Conservation (phyloP, 1,139 yeast genomes). For the Geotrichum europaeum region DNA sequence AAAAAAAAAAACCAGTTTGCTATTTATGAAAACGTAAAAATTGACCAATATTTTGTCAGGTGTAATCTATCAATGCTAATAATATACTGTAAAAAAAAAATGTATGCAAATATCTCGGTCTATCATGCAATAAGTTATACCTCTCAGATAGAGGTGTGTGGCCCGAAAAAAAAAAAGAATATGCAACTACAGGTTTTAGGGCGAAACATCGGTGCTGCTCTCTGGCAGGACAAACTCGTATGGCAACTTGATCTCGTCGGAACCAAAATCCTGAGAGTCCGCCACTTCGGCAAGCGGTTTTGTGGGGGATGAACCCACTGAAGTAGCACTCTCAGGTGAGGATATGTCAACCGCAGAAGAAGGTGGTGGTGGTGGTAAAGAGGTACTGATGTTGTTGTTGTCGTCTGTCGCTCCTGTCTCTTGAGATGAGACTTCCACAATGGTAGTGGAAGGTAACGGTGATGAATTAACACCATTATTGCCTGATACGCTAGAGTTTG, state of each 20-base stretch:
- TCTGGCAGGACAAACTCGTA: background rate
- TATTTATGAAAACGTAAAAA: too few relatives aligned
- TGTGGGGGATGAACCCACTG: background rate
- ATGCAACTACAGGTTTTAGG: background rate
- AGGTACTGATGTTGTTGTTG: background rate
- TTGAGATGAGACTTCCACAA: background rate
- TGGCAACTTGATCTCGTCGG: background rate
- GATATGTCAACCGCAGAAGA: background rate
- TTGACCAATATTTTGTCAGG: too few relatives aligned
- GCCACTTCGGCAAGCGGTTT: background rate
- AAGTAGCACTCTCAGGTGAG: background rate
- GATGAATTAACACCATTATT: background rate
- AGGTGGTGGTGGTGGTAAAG: background rate
- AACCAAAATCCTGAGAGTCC: background rate
- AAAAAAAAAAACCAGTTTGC: constrained; percentile 1
- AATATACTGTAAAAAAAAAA: too few relatives aligned
- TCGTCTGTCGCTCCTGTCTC: background rate
- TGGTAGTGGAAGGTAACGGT: background rate
- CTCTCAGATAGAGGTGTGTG: too few relatives aligned
- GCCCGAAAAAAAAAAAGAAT: too few relatives aligned
- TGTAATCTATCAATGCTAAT: too few relatives aligned
- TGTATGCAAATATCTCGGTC: too few relatives aligned
- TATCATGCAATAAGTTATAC: too few relatives aligned
- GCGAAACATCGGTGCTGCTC: background rate
- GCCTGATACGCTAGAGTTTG: background rate